Percentiles rank a stretch among this genome's conserved stretches.
These are phyloP conservation scores for Scheffersomyces spartinae DNA, from an alignment of 805 yeast species.

Conservation along the genomic window DNA sequence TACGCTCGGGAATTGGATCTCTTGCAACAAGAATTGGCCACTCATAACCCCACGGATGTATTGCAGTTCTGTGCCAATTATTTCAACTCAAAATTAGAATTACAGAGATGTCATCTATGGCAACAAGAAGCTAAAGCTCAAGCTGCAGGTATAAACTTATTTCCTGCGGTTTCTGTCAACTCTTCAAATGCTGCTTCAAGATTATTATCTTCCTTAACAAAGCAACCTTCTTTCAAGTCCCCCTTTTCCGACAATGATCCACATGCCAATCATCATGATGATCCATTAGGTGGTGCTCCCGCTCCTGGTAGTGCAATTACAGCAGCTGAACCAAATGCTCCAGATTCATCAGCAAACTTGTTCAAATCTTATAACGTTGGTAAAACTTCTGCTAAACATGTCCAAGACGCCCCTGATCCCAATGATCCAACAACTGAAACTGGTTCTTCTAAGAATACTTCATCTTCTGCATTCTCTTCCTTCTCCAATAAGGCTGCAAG, in stretches of 20 bases:
- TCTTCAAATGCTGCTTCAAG: slow-evolving; percentile 14
- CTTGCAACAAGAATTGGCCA: too few relatives aligned
- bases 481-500: slow-evolving; percentile 7
- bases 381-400: slow-evolving; percentile 9
- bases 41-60: slow-evolving; percentile 61
- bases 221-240: slow-evolving; percentile 43
- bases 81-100: slow-evolving; percentile 50
- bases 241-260: slow-evolving; percentile 61
- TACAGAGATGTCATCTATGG: slow-evolving; percentile 45
- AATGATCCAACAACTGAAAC: slow-evolving; percentile 7
- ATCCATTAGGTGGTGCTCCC: slow-evolving; percentile 1
- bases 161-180: slow-evolving; percentile 25
- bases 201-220: slow-evolving; percentile 11
- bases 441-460: slow-evolving; percentile 9
- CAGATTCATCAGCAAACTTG: slow-evolving; percentile 2
- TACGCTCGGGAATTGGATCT: too few relatives aligned
- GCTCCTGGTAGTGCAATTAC: slow-evolving; percentile 3
- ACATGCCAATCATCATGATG: slow-evolving; percentile 30
- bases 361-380: slow-evolving; percentile 18
- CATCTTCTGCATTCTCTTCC: slow-evolving; percentile 13
- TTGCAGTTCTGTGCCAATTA: slow-evolving; percentile 69
- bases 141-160: slow-evolving; percentile 39
- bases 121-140: slow-evolving; percentile 36
- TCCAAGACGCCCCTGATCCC: slow-evolving; percentile 8
- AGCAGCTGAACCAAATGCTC: slow-evolving; percentile 19